A percentile compares a stretch with the other conserved stretches of the same genome.
Conservation (phyloP, 495 filamentous ascomycete species). For the Sabuloglossum arenarium region DNA sequence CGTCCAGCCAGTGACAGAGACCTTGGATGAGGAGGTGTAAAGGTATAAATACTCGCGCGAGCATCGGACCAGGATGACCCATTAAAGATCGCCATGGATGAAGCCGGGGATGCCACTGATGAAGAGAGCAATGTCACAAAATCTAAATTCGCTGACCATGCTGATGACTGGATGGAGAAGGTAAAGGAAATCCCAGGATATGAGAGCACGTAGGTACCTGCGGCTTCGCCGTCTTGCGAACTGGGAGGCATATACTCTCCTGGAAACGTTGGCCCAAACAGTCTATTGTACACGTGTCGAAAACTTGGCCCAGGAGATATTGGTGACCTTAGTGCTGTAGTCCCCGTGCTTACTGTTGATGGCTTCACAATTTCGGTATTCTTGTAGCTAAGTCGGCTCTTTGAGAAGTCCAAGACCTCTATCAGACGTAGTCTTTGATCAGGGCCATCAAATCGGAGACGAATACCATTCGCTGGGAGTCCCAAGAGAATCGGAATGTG, state of each 20-base stretch:
- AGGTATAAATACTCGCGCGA: conserved; percentile 52
- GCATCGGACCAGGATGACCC: conserved; percentile 78
- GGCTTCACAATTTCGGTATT: conserved; percentile 59
- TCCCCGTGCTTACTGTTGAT: conserved; percentile 15
- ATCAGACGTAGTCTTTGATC: conserved; percentile 82
- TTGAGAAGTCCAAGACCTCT: conserved; percentile 81
- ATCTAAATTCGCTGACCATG: conserved; percentile 66
- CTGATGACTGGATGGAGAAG: conserved; percentile 54
- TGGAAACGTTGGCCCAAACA: conserved; percentile 78
- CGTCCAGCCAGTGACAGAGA: conserved; percentile 32
- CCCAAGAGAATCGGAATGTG: conserved; percentile 46
- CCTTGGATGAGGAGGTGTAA: conserved; percentile 43
- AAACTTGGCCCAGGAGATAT: conserved; percentile 52
- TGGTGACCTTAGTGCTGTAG: conserved; percentile 12
- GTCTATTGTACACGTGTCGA: conserved; percentile 72
- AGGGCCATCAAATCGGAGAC: conserved; percentile 79
- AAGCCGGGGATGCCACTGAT: conserved; percentile 47
- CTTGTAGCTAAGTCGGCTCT: conserved; percentile 63
- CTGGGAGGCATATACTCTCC: conserved; percentile 64
- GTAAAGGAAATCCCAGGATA: conserved; percentile 88
- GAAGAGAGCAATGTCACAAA: conserved; percentile 74
- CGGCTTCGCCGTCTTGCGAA: conserved; percentile 24
- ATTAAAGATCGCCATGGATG: conserved; percentile 69
- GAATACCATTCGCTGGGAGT: conserved; percentile 67
- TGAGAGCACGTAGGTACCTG: conserved; percentile 61